A percentile compares a stretch with the other conserved stretches of the same genome.
Evolutionary conservation across 1,284 basidiomycete genomes (phyloP).

Genomic region (Leccinum huronense): DNA sequence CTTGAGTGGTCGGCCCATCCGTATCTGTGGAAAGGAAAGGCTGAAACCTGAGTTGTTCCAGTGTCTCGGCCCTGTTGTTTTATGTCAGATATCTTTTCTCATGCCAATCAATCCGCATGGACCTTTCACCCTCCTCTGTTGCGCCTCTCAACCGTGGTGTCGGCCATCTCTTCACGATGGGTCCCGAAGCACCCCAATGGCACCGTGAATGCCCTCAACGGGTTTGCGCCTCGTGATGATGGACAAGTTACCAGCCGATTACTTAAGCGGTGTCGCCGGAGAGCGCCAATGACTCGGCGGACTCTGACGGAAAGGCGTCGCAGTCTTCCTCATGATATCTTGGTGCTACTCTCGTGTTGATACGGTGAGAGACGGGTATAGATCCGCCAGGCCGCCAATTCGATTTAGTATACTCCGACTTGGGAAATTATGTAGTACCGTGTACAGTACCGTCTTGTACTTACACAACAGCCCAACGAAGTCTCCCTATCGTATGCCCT

Average conservation of each 20-base stretch:
- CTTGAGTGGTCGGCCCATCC: neutral
- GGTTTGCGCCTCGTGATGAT: neutral
- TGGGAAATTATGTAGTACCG: too few relatives aligned
- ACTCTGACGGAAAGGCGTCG: too few relatives aligned
- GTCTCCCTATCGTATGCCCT: constrained; percentile 23
- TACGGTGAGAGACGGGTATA: neutral
- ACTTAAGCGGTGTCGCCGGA: too few relatives aligned
- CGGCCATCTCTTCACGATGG: too few relatives aligned
- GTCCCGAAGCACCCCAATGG: too few relatives aligned
- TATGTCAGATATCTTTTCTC: too few relatives aligned
- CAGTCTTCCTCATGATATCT: neutral
- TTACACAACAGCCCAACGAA: neutral
- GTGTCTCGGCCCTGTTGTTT: too few relatives aligned
- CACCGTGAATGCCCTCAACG: too few relatives aligned
- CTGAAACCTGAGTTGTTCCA: neutral
- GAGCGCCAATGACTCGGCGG: too few relatives aligned
- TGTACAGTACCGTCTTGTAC: neutral
- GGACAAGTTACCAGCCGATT: too few relatives aligned
- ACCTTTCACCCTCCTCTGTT: neutral
- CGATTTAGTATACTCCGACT: too few relatives aligned
- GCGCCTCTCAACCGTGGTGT: too few relatives aligned
- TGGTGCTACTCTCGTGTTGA: neutral
- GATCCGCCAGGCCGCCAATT: neutral
- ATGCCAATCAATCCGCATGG: neutral
- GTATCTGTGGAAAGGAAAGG: neutral